Conservation (phyloP, 192 early-diverging fungal genomes). For the Coemansia sp. region DNA sequence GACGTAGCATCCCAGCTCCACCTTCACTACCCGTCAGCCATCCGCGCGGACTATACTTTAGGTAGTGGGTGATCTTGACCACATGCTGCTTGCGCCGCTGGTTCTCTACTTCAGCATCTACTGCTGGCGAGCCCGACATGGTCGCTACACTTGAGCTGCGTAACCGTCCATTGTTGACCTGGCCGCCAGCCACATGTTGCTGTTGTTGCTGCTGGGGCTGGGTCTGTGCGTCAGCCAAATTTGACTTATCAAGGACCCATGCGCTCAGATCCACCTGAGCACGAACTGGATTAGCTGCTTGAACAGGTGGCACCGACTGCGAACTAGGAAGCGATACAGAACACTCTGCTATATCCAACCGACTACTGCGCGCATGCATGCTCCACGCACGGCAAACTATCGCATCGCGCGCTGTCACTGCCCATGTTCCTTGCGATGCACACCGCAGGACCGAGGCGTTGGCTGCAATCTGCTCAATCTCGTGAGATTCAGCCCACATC, state of each 20-base stretch:
- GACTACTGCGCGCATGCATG: constrained; percentile 22
- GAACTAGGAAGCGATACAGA: constrained; percentile 1
- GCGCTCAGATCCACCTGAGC: constrained; percentile 34
- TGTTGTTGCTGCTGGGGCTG: background rate
- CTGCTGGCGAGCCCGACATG: constrained; percentile 25
- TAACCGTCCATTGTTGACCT: background rate
- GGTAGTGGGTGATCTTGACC: constrained; percentile 33
- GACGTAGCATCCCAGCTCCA: background rate
- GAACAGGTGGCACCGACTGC: background rate
- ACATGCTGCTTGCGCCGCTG: constrained; percentile 35
- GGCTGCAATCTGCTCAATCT: constrained; percentile 11
- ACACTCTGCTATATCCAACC: constrained; percentile 44
- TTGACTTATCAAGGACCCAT: constrained; percentile 41
- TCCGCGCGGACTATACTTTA: constrained; percentile 35
- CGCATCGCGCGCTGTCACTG: constrained; percentile 29
- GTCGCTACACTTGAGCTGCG: constrained; percentile 17
- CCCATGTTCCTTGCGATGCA: constrained; percentile 25
- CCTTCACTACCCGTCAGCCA: constrained; percentile 23
- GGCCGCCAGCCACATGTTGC: background rate
- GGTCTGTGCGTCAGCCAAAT: background rate
- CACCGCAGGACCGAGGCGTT: constrained; percentile 8
- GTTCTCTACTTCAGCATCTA: constrained; percentile 32
- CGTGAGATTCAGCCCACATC: constrained; percentile 21
- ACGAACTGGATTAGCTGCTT: constrained; percentile 1
- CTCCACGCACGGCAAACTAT: constrained; percentile 35